Conservation (phyloP, 1,139 yeast species). For the Zygoascus meyerae region DNA sequence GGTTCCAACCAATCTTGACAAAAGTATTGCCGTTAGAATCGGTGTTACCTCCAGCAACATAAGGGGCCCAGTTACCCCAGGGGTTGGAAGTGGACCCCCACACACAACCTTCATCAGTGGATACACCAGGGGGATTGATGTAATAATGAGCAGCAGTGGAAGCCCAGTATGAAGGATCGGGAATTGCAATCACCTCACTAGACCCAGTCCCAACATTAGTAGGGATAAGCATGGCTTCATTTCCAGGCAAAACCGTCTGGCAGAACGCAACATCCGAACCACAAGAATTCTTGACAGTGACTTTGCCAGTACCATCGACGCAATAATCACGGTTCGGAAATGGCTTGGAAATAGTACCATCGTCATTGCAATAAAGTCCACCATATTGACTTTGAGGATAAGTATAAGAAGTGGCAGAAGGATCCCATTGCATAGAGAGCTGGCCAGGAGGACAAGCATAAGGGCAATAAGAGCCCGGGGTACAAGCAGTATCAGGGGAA, state of each 20-base stretch:
- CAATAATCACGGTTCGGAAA: slow-evolving; percentile 58
- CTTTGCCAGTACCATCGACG: slow-evolving; percentile 65
- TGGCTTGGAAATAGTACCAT: slow-evolving; percentile 64
- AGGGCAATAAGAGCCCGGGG: slow-evolving; percentile 74
- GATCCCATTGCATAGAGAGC: slow-evolving; percentile 67
- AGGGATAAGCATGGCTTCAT: slow-evolving; percentile 90
- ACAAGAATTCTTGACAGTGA: slow-evolving; percentile 49
- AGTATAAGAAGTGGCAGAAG: slow-evolving; percentile 71
- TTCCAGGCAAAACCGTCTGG: slow-evolving; percentile 90
- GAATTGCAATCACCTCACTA: slow-evolving; percentile 62
- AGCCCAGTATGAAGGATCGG: slow-evolving; percentile 59
- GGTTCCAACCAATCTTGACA: slow-evolving; percentile 89
- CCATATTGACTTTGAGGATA: slow-evolving; percentile 80
- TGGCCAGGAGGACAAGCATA: slow-evolving; percentile 86
- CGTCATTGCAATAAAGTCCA: slow-evolving; percentile 67
- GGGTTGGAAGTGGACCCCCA: slow-evolving; percentile 73
- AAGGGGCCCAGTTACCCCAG: slow-evolving; percentile 87
- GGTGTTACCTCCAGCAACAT: slow-evolving; percentile 84
- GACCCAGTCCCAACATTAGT: slow-evolving; percentile 51
- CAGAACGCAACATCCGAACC: slow-evolving; percentile 65
- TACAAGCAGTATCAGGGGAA: slow-evolving; percentile 69
- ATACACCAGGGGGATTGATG: slow-evolving; percentile 79
- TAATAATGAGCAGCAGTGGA: slow-evolving; percentile 81
- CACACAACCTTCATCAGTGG: slow-evolving; percentile 68
- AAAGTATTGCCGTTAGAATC: slow-evolving; percentile 62